phyloP scores from a whole-genome alignment of 129 eudicot species.

The Tagetes erecta region DNA sequence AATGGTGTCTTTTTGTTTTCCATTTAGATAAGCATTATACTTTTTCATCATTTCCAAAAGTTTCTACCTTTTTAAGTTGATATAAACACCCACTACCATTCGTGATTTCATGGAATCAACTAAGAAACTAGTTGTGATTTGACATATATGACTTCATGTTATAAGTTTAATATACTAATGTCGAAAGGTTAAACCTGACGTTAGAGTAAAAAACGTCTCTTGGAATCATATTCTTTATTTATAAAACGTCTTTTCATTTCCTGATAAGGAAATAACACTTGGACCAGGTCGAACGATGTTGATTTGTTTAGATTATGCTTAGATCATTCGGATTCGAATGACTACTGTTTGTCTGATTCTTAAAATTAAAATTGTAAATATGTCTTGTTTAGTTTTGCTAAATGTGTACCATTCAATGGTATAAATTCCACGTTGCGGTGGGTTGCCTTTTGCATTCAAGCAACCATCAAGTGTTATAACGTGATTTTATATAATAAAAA shows the following conservation, averaged over 20 bases:
- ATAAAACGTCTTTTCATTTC: neutral
- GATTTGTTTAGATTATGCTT: neutral
- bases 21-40: constrained; percentile 26
- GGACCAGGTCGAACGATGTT: neutral
- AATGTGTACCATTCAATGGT: no score
- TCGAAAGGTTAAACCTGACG: neutral
- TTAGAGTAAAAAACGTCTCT: neutral
- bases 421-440: no score
- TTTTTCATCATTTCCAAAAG: constrained; percentile 29
- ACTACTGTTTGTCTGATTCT: no score
- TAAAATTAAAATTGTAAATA: no score
- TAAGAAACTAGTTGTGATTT: constrained; percentile 32
- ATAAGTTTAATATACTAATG: neutral
- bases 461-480: no score
- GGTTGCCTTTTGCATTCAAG: no score
- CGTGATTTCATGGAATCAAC: constrained; percentile 29
- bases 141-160: constrained; percentile 15
- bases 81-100: constrained; percentile 34
- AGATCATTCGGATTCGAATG: no score
- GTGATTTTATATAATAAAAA: no score
- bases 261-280: constrained; percentile 14
- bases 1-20: constrained; percentile 20
- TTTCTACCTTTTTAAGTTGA: constrained; percentile 24
- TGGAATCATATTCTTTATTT: neutral
- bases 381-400: no score